Percentiles rank a stretch among this genome's conserved stretches.
phyloP scores from a whole-genome alignment of 2,329 filamentous ascomycete species.

The Fusarium circinatum region DNA sequence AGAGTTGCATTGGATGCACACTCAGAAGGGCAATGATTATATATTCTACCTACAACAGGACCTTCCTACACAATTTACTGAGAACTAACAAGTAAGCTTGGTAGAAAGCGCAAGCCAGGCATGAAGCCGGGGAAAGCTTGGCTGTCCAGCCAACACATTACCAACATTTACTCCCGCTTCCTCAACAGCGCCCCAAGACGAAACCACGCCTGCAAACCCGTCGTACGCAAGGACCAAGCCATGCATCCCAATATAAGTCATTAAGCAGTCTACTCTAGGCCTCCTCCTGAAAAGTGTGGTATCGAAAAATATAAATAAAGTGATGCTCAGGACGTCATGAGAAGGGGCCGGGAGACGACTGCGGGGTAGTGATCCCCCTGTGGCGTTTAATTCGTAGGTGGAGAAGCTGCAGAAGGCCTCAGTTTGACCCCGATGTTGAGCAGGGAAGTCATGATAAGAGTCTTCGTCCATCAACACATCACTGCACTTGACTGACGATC shows the following conservation, averaged over 20 bases:
- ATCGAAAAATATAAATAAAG: constrained; percentile 49
- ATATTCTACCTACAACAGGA: constrained; percentile 43
- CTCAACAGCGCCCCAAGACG: constrained; percentile 14
- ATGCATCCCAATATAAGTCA: constrained; percentile 41
- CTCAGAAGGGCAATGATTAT: constrained; percentile 35
- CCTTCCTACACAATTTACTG: constrained; percentile 24
- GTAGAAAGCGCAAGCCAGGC: constrained; percentile 21
- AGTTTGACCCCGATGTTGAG: constrained; percentile 21
- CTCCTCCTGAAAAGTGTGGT: constrained; percentile 48
- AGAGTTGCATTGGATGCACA: not conserved
- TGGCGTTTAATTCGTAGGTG: constrained; percentile 11
- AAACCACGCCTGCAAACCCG: constrained; percentile 3
- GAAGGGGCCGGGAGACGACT: constrained; percentile 15
- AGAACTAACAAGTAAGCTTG: constrained; percentile 2
- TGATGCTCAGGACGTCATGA: constrained; percentile 33
- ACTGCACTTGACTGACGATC: constrained; percentile 87
- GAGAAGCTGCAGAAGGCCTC: constrained; percentile 14
- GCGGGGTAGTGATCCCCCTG: constrained; percentile 12
- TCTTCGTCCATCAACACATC: constrained; percentile 40
- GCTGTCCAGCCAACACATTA: constrained; percentile 9
- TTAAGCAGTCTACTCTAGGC: constrained; percentile 51
- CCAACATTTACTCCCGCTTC: constrained; percentile 29
- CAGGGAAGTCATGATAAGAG: constrained; percentile 24
- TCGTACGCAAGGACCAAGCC: constrained; percentile 12
- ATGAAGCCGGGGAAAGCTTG: constrained; percentile 23